These are phyloP conservation scores for Sodiomyces alkalinus DNA, from an alignment of 2,329 filamentous ascomycete species.

Conservation along the genomic window DNA sequence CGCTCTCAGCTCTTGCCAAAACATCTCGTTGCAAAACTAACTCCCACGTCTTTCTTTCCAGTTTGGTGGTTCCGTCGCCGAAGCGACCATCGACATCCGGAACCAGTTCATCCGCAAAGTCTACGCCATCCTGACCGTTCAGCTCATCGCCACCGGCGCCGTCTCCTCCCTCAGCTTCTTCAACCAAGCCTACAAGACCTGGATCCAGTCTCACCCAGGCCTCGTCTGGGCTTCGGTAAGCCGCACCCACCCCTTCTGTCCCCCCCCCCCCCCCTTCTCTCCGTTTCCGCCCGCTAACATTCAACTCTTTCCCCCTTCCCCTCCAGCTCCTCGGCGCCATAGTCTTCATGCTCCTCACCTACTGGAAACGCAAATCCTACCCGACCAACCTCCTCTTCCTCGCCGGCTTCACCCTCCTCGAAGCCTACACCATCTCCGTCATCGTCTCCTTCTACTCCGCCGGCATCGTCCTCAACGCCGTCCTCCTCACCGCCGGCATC, in stretches of 20 bases:
- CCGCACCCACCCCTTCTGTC: conserved; percentile 16
- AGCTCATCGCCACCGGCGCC: conserved; percentile 70
- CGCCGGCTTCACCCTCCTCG: conserved; percentile 72
- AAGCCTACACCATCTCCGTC: conserved; percentile 87
- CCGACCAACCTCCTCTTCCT: conserved; percentile 92
- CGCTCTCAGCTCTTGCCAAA: not conserved
- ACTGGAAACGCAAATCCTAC: conserved; percentile 92
- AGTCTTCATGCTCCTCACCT: conserved; percentile 73
- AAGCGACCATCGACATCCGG: conserved; percentile 87
- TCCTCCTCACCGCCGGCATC: conserved; percentile 73
- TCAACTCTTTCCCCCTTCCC: no score
- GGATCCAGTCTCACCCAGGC: conserved; percentile 75
- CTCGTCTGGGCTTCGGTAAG: conserved; percentile 71
- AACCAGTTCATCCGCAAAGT: conserved; percentile 97
- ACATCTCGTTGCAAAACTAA: conserved; percentile 4
- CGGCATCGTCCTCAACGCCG: conserved; percentile 74
- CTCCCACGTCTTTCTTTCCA: conserved; percentile 22
- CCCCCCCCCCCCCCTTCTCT: not conserved
- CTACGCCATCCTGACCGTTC: conserved; percentile 92
- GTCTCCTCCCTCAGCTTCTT: conserved; percentile 80
- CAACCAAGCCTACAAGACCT: conserved; percentile 60
- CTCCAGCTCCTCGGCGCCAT: conserved; percentile 60
- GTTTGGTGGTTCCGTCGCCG: conserved; percentile 87
- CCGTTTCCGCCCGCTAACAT: conserved; percentile 8
- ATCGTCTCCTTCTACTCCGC: conserved; percentile 83